Evolutionary conservation across 257 asterid species (phyloP).

Genomic region (Solanum medicagineum): DNA sequence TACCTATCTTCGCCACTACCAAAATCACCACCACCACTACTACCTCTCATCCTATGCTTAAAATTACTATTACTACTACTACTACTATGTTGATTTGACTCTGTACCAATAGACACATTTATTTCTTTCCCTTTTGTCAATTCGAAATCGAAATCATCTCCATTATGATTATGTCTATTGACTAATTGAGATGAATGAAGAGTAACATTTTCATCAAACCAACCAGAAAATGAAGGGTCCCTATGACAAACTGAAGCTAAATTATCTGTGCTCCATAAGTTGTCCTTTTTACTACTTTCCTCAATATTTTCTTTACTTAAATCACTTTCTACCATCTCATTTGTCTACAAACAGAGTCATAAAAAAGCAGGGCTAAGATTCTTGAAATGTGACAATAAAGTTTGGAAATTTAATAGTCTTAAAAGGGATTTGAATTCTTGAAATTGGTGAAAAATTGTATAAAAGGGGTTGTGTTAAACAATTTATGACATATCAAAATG

Average conservation of each 20-base stretch:
- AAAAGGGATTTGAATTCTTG: background rate
- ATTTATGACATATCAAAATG: background rate
- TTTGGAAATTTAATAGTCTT: background rate
- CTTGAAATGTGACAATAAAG: background rate
- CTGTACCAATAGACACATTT: constrained; percentile 19
- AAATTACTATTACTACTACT: background rate
- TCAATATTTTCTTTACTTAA: constrained; percentile 20
- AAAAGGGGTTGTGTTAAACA: background rate
- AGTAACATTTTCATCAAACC: constrained; percentile 53
- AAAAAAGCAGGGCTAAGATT: background rate
- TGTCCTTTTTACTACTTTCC: constrained; percentile 10
- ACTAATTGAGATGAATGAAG: constrained; percentile 20
- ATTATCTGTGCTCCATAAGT: background rate
- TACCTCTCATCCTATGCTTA: constrained; percentile 37
- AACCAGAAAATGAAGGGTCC: constrained; percentile 63
- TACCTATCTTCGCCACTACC: constrained; percentile 27
- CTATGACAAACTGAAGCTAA: constrained; percentile 15
- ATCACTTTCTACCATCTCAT: constrained; percentile 43
- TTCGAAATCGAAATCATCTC: constrained; percentile 41
- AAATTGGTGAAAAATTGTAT: background rate
- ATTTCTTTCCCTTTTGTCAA: constrained; percentile 12
- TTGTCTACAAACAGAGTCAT: background rate
- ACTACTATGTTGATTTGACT: constrained; percentile 7
- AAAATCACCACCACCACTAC: constrained; percentile 12
- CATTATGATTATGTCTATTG: constrained; percentile 8